A percentile compares a stretch with the other conserved stretches of the same genome.
phyloP scores from a whole-genome alignment of 1,139 yeast genomes.

The Saccharomyces hybrid region DNA sequence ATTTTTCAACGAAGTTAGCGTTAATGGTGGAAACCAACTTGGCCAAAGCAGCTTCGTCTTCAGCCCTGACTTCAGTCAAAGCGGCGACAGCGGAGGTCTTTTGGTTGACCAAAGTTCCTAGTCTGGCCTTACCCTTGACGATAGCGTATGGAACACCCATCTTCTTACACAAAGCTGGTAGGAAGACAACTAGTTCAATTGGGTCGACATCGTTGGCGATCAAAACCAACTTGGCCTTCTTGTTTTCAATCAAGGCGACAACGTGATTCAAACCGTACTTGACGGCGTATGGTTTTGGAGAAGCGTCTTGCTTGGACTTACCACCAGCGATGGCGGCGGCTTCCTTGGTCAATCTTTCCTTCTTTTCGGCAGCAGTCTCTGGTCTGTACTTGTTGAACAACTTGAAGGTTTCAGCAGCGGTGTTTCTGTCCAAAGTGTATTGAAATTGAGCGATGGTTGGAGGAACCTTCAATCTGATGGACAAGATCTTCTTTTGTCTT shows the following conservation, averaged over 20 bases:
- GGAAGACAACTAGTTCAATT: too few relatives aligned
- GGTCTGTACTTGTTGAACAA: conserved; percentile 98
- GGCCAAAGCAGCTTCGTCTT: conserved; percentile 88
- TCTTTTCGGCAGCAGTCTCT: conserved; percentile 94
- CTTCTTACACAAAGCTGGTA: too few relatives aligned
- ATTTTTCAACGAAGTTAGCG: conserved; percentile 86
- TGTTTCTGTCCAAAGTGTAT: conserved; percentile 92
- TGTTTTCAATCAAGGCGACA: too few relatives aligned
- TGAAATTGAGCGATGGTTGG: conserved; percentile 97
- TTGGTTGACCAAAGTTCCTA: too few relatives aligned
- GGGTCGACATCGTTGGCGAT: too few relatives aligned
- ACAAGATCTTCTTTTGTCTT: conserved; percentile 95
- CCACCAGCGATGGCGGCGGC: conserved; percentile 99
- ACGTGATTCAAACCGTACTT: too few relatives aligned
- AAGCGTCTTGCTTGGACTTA: conserved; percentile 88
- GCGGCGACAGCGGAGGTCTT: too few relatives aligned
- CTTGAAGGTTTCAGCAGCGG: conserved; percentile 94
- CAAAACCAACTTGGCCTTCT: too few relatives aligned
- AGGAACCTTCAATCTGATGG: conserved; percentile 95
- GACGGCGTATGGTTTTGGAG: too few relatives aligned
- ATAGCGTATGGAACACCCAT: too few relatives aligned
- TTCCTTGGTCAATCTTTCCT: conserved; percentile 96
- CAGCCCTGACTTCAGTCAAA: too few relatives aligned
- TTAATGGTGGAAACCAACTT: conserved; percentile 86
- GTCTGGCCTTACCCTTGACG: too few relatives aligned